These are phyloP conservation scores for Lepraria neglecta DNA, from an alignment of 495 filamentous ascomycete species.

Conservation along the genomic window DNA sequence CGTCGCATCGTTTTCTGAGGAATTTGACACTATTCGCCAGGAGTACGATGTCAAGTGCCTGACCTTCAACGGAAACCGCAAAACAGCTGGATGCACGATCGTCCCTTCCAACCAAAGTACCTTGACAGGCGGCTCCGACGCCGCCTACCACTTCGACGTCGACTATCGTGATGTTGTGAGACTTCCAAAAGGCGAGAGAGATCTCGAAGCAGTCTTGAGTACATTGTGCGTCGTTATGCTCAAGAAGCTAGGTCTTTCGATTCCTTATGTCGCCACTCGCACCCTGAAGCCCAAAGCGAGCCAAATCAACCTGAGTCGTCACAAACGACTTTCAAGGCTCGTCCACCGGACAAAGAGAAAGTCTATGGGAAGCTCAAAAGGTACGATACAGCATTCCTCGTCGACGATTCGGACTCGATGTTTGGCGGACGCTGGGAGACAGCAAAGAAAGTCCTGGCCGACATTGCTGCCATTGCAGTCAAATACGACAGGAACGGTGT, in stretches of 20 bases:
- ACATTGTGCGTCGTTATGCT: not conserved
- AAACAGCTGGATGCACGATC: not conserved
- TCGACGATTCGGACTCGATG: slow-evolving; percentile 91
- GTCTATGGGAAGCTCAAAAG: slow-evolving; percentile 9
- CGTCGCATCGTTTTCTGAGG: not conserved
- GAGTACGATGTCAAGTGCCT: slow-evolving; percentile 5
- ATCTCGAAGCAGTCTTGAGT: not conserved
- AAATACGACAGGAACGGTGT: slow-evolving; percentile 76
- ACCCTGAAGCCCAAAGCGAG: not conserved
- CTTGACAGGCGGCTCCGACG: not conserved
- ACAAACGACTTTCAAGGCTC: not conserved
- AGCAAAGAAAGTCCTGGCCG: slow-evolving; percentile 58
- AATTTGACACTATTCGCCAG: slow-evolving; percentile 7
- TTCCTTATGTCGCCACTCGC: not conserved
- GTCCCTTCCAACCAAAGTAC: not conserved
- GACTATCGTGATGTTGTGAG: not conserved
- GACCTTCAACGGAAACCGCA: not conserved
- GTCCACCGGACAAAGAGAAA: slow-evolving; percentile 6
- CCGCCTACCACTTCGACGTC: not conserved
- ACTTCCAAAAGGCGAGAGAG: not conserved
- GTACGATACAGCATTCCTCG: slow-evolving; percentile 87
- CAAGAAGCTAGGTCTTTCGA: not conserved
- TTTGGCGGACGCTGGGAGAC: slow-evolving; percentile 64
- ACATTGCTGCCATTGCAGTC: slow-evolving; percentile 77
- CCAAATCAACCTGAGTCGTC: not conserved